Evolutionary conservation across 1,139 yeast species (phyloP).

Genomic region (Geotrichum phurueaensis): DNA sequence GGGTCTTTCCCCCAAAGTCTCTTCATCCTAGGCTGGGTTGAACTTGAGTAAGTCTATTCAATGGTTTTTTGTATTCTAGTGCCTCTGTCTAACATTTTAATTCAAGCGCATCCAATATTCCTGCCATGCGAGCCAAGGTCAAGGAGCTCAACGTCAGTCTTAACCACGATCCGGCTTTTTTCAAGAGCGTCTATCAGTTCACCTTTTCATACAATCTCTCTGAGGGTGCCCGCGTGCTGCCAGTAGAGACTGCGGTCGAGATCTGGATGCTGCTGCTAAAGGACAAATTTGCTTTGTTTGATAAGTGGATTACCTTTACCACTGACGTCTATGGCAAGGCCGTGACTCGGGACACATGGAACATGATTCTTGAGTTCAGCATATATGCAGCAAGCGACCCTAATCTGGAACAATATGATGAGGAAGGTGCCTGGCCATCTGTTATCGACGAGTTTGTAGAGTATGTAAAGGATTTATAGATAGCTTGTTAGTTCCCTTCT

Average conservation of each 20-base stretch:
- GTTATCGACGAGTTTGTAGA: conserved; percentile 80
- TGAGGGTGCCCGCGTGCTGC: conserved; percentile 53
- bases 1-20: conserved; percentile 50
- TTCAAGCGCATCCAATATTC: conserved; percentile 37
- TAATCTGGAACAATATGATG: conserved; percentile 54
- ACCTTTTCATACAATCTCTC: conserved; percentile 66
- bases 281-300: conserved; percentile 35
- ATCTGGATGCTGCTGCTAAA: conserved; percentile 70
- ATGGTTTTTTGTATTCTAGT: background rate
- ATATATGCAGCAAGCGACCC: conserved; percentile 50
- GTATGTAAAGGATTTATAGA: conserved; percentile 27
- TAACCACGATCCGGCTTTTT: conserved; percentile 38
- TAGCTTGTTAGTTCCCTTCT: background rate
- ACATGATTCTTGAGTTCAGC: conserved; percentile 69
- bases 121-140: conserved; percentile 47
- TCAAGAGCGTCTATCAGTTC: conserved; percentile 58
- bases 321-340: conserved; percentile 39
- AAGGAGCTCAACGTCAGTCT: conserved; percentile 38
- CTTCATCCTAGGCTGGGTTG: conserved; percentile 56
- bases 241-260: conserved; percentile 56
- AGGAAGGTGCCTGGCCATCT: conserved; percentile 85
- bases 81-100: conserved; percentile 19
- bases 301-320: conserved; percentile 50
- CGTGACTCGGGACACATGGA: conserved; percentile 74
- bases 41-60: conserved; percentile 28